A percentile compares a stretch with the other conserved stretches of the same genome.
phyloP scores from a whole-genome alignment of 1,139 yeast genomes.

The Insectozyma bohioensis region DNA sequence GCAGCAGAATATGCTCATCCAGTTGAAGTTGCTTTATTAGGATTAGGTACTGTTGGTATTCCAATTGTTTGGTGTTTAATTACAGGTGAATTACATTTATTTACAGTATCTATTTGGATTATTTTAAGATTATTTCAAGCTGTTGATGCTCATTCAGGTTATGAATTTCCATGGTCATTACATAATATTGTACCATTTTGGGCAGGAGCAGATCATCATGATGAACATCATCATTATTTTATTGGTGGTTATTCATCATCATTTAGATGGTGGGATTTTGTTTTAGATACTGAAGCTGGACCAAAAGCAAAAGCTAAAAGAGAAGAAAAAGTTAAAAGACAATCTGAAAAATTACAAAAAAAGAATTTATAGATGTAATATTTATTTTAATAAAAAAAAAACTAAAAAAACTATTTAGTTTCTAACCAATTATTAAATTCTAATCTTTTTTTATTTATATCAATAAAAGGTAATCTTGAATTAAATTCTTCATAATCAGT shows the following conservation, averaged over 20 bases:
- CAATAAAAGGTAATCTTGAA: conserved; percentile 45
- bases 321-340: conserved; percentile 32
- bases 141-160: conserved; percentile 49
- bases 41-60: conserved; percentile 49
- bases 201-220: conserved; percentile 55
- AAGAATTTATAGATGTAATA: conserved; percentile 10
- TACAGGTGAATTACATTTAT: conserved; percentile 41
- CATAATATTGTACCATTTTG: conserved; percentile 47
- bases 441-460: conserved; percentile 39
- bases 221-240: conserved; percentile 48
- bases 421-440: conserved; percentile 45
- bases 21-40: conserved; percentile 44
- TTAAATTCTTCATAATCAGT: conserved; percentile 44
- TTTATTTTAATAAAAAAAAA: too few relatives aligned
- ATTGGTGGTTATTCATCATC: conserved; percentile 47
- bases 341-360: conserved; percentile 27
- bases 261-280: conserved; percentile 49
- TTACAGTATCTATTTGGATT: conserved; percentile 45
- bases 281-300: conserved; percentile 46
- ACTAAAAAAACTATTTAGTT: too few relatives aligned
- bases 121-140: conserved; percentile 47
- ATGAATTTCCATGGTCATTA: conserved; percentile 51
- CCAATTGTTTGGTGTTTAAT: conserved; percentile 42
- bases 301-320: conserved; percentile 41
- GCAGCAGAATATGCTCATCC: conserved; percentile 53